A percentile compares a stretch with the other conserved stretches of the same genome.
phyloP scores from a whole-genome alignment of 768 basidiomycete genomes.

The Pulveroboletus ravenelii region DNA sequence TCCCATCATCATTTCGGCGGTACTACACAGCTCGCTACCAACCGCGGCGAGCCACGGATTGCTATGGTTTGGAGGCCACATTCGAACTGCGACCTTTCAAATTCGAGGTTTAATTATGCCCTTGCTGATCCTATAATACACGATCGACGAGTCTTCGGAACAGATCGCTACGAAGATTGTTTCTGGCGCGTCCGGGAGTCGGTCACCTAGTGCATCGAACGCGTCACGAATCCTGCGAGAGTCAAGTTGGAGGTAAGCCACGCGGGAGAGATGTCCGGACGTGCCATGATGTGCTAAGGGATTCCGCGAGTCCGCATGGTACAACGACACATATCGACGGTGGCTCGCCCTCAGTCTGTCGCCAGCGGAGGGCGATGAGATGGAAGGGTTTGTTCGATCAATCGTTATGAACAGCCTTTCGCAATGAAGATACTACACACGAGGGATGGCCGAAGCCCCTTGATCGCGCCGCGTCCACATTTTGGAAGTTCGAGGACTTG shows the following conservation, averaged over 20 bases:
- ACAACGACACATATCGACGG: slow-evolving; percentile 40
- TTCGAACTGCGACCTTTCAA: slow-evolving; percentile 21
- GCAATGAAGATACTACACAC: slow-evolving; percentile 30
- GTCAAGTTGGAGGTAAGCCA: not conserved
- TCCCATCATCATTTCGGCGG: not conserved
- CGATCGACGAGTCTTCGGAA: slow-evolving; percentile 74
- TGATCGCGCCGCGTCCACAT: slow-evolving; percentile 54
- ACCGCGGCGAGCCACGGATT: not conserved
- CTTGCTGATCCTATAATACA: slow-evolving; percentile 77
- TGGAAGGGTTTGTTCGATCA: not conserved
- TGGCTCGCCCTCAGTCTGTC: slow-evolving; percentile 38
- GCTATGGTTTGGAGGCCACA: not conserved
- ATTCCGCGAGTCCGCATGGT: slow-evolving; percentile 66
- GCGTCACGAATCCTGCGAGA: slow-evolving; percentile 51
- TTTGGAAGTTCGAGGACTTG: slow-evolving; percentile 55
- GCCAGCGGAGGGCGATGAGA: not conserved
- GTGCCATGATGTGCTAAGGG: slow-evolving; percentile 59
- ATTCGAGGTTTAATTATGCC: slow-evolving; percentile 74
- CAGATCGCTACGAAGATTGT: slow-evolving; percentile 67
- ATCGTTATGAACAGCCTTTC: not conserved
- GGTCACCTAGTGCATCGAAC: slow-evolving; percentile 43
- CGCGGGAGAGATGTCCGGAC: slow-evolving; percentile 7
- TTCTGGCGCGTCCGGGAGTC: slow-evolving; percentile 26
- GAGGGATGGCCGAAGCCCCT: slow-evolving; percentile 50
- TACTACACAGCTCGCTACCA: not conserved